Base-by-base conservation (phyloP, 192 early-diverging fungal species). In the Backusella macrospora region DNA sequence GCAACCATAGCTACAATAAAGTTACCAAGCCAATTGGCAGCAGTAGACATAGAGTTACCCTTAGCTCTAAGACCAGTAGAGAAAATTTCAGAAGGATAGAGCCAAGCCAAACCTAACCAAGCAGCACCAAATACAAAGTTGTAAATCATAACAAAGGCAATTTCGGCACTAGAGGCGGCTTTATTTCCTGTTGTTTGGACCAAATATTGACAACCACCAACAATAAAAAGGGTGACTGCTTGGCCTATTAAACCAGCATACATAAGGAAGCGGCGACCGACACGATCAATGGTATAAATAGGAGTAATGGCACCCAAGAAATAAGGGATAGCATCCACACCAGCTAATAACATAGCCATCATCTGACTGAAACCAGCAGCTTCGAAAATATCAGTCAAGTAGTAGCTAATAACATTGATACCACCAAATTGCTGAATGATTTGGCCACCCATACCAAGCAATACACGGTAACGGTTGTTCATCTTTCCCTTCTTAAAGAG, bases 1-100 rank as follows among this genome's bases (percentile, higher is more conserved):
- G 87, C 81, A 47, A 90, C 81, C 72, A 89, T 82, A 13, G 84
- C 88, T 7, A 95, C 86, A 64, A 88, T 70, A 80, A 89, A 89
- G 84, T 93, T 94, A 81, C 86, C 90, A 59, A 91, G 76, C 93
- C 93, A 96, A 86, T 96, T 95, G 66, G 93, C 86, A 21, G 90
- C 86, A 10, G 92, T 94, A 16, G 88, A 86, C 26, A 92, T 75
- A 21, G 88, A 87, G 65, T 89, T 89, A 49, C 90, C 92, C 83
- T 94, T 95, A 43, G 92, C 89, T 42, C 94, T 89, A 38, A 92
- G 77, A 39, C 86, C 87, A 64, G 92, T 87, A 9, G 93, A 88
- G 81, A 93, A 93, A 64, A 96, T 94, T 76, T 96, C 94, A 18
- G 89, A 83, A 46, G 93, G 88, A 70, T 94, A 93, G 62, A 93